Base-by-base conservation (phyloP, 106 monocot species). In the Amphibolis antarctica region DNA sequence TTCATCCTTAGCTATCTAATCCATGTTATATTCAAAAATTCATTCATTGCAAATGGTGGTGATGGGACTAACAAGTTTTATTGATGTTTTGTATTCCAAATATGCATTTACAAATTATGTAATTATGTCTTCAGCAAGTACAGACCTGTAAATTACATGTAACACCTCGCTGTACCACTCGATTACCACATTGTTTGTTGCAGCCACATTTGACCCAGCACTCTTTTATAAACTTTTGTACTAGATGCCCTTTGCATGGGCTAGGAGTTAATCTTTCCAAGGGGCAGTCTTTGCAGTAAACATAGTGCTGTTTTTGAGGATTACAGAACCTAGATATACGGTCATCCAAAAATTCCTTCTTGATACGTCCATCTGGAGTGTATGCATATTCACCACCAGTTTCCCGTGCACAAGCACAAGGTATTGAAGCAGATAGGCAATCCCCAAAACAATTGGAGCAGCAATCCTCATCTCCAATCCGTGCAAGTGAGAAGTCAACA, bases 171-270 rank as follows among this genome's bases (percentile, higher is more conserved):
- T 94, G 89, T 26, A 94, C 94, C 1, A 94, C 67, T 10, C 94
- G 83, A 61, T 94, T 94, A 22, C 86, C 86, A 70, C 89, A 94
- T 51, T 73, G 71, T 56, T 68, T 83, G 22, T 46, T 79, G 71
- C 94, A 94, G 5, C 86, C 94, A 64, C 94, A 94, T 52, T 94
- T 94, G 12, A 70, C 81, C 93, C 94, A 94, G 21, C 89, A 94
- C 44, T 94, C 94, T 46, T 94, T 94, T 1, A 94, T 75, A 55
- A 94, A 89, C 36, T 76, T 89, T 45, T 73, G 74, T 12, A 82
- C 55, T 4, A 76, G 46, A 67, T 92, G 92, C 22, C 84, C 92
- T 49, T 84, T 88, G 68, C 92, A 93, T 30, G 73, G 43, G 10
- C 76, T 81, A 50, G 85, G 85, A 23, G 7, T 96, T 12, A 77